Conservation (phyloP, 2,329 filamentous ascomycete species). For the Byssothecium circinans region DNA sequence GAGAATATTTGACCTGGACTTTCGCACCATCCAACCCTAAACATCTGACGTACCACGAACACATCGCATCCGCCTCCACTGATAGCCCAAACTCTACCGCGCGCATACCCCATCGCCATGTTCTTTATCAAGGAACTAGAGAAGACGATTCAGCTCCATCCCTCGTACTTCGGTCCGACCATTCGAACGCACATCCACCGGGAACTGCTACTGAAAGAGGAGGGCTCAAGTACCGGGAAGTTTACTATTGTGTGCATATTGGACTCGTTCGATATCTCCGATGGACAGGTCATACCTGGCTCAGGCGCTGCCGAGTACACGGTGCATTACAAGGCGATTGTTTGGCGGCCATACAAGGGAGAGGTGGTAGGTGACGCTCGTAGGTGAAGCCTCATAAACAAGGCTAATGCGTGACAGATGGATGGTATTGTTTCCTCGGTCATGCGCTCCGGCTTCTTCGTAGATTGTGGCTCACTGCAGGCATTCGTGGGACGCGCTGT, state of each 20-base stretch:
- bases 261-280: constrained; percentile 92
- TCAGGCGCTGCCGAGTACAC: constrained; percentile 93
- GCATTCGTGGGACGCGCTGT: constrained; percentile 84
- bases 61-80: not conserved
- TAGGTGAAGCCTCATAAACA: not conserved
- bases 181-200: constrained; percentile 90
- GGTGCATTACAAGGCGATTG: constrained; percentile 90
- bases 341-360: constrained; percentile 97
- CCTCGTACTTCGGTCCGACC: constrained; percentile 93
- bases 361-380: constrained; percentile 73
- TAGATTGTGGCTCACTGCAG: constrained; percentile 74
- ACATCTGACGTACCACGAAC: not conserved
- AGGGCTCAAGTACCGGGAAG: constrained; percentile 91
- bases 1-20: constrained; percentile 25
- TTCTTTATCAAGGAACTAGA: constrained; percentile 98
- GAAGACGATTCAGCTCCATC: constrained; percentile 90
- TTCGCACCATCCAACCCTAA: not conserved
- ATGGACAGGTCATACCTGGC: constrained; percentile 87
- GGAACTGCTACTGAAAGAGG: constrained; percentile 87
- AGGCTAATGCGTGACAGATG: constrained; percentile 60
- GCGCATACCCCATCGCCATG: constrained; percentile 59
- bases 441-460: constrained; percentile 89
- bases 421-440: constrained; percentile 92
- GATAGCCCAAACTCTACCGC: not conserved
- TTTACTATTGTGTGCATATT: constrained; percentile 99